Conservation (phyloP, 73 alveolate genomes). For the Durusdinium trenchii region DNA sequence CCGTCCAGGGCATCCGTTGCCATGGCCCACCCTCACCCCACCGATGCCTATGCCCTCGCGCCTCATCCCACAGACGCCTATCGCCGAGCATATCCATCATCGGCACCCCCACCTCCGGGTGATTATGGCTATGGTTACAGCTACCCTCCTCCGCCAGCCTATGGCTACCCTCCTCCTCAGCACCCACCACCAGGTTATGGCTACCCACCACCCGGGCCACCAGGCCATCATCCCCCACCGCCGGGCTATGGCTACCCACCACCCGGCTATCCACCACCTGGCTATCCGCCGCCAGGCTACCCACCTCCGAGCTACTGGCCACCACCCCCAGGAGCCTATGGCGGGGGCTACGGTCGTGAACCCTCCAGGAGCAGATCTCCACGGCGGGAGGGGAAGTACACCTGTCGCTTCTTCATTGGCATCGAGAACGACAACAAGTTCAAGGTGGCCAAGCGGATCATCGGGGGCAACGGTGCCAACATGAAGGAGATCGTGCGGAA, state of each 20-base stretch:
- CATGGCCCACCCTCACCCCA: too few species aligned
- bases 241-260: slow-evolving; percentile 61
- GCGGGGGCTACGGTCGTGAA: background rate
- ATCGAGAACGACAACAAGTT: slow-evolving; percentile 86
- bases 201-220: too few species aligned
- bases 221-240: too few species aligned
- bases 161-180: slow-evolving; percentile 58
- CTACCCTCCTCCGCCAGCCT: background rate
- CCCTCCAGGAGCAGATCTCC: slow-evolving; percentile 44
- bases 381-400: slow-evolving; percentile 80
- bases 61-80: too few species aligned
- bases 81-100: too few species aligned
- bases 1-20: too few species aligned
- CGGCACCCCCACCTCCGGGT: too few species aligned
- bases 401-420: slow-evolving; percentile 91
- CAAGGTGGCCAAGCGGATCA: slow-evolving; percentile 89
- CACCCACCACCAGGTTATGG: slow-evolving; percentile 39
- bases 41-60: too few species aligned
- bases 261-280: slow-evolving; percentile 46
- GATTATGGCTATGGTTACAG: too few species aligned
- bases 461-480: slow-evolving; percentile 86
- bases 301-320: slow-evolving; percentile 80
- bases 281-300: background rate
- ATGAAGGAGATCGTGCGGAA: slow-evolving; percentile 86
- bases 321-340: slow-evolving; percentile 38